Evolutionary conservation across 2,329 filamentous ascomycete genomes (phyloP), one percentile per base, ranked within the genome.

Genomic region (Talaromyces piceae): DNA sequence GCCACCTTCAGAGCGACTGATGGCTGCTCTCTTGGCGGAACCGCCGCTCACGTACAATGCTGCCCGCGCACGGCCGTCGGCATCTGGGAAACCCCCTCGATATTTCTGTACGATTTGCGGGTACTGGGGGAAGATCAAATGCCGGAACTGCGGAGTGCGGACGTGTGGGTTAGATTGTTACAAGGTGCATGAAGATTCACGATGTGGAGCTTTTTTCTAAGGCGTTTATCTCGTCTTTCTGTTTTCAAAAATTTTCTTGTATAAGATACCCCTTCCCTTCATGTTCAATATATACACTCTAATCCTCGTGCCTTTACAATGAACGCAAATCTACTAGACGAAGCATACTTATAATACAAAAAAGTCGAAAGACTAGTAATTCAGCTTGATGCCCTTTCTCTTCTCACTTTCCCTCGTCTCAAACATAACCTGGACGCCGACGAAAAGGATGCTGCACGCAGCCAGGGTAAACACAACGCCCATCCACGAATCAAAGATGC

Each of bases 381-480:
- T 95, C 68, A 96, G 67, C 59, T 81, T 78, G 53, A 96, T 85
- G 0, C 93, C 93, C 59, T 81, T 82, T 60, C 91, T 80, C 70
- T 83, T 81, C 75, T 98, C 93, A 39, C 79, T 77, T 73, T 96
- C 88, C 48, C 93, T 78, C 59, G 94, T 80, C 74, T 98, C 93
- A 73, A 97, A 96, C 93, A 98, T 98, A 63, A 96, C 74, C 72
- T 97, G 91, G 39, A 87, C 80, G 23, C 86, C 91, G 0, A 91
- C 82, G 65, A 95, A 98, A 7, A 97, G 69, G 41, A 81, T 82
- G n/a, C 68, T 71, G 62, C 83, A 91, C 3, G 89, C 87, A 2
- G 76, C 76, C 9, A 83, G 63, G 41, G 97, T 69, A 66, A 95
- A 98, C 1, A 81, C 65, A 8, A 87, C 63, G 0, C 93, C 91